These are phyloP conservation scores for Tolypocladium sp. DNA, from an alignment of 2,329 filamentous ascomycete genomes.

Conservation along the genomic window DNA sequence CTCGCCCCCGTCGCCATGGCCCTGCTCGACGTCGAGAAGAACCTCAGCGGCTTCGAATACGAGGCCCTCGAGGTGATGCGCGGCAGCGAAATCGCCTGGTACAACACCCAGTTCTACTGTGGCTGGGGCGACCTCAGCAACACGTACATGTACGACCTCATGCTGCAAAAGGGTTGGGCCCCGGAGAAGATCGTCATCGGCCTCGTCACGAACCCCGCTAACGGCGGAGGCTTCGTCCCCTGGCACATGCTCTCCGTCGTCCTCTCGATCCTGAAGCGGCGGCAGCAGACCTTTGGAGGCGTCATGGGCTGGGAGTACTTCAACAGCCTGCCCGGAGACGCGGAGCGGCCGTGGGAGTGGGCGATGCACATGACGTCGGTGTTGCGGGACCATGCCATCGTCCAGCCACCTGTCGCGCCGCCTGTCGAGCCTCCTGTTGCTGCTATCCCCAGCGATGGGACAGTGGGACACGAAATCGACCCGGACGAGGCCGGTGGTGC, in stretches of 20 bases:
- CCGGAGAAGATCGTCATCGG: constrained; percentile 70
- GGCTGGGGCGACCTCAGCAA: constrained; percentile 60
- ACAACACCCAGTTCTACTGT: constrained; percentile 90
- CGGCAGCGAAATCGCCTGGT: constrained; percentile 65
- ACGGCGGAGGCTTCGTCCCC: constrained; percentile 50
- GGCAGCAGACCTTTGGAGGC: constrained; percentile 66
- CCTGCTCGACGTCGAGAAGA: constrained; percentile 40
- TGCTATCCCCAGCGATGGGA: not conserved
- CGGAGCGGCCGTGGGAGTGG: constrained; percentile 66
- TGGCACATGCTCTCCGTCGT: constrained; percentile 37
- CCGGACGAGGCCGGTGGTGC: constrained; percentile 9
- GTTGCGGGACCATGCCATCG: constrained; percentile 20
- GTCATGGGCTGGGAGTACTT: constrained; percentile 97
- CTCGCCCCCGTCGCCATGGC: constrained; percentile 76
- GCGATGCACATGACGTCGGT: constrained; percentile 53
- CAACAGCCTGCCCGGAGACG: constrained; percentile 62
- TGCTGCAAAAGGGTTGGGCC: constrained; percentile 57
- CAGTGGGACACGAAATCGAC: constrained; percentile 10
- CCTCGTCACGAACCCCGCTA: constrained; percentile 67
- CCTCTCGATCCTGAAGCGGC: constrained; percentile 28
- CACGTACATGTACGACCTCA: constrained; percentile 38
- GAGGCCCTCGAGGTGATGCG: constrained; percentile 59
- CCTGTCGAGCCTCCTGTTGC: not conserved
- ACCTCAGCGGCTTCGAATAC: constrained; percentile 79
- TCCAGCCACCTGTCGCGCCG: not conserved